A percentile compares a stretch with the other conserved stretches of the same genome.
Evolutionary conservation across 176 grass and related monocot species (phyloP).

Genomic region (Carex pumila): DNA sequence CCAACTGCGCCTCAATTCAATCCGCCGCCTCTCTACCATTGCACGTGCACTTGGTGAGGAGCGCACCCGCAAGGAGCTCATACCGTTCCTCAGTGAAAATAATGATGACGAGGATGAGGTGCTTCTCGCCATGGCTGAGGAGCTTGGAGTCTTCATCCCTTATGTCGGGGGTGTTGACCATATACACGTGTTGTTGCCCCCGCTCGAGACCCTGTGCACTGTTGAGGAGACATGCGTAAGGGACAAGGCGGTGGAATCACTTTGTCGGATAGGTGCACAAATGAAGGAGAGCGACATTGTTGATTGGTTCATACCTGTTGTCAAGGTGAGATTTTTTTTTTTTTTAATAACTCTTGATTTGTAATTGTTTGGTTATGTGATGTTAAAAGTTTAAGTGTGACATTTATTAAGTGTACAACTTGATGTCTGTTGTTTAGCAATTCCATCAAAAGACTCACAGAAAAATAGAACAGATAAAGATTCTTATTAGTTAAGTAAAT

Average conservation of each 20-base stretch:
- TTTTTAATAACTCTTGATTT: neutral
- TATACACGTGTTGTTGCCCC: slow-evolving; percentile 71
- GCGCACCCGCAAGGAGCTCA: slow-evolving; percentile 86
- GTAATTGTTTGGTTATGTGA: neutral
- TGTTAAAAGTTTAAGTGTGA: neutral
- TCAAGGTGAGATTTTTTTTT: slow-evolving; percentile 45
- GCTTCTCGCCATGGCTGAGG: slow-evolving; percentile 95
- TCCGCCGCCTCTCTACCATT: slow-evolving; percentile 88
- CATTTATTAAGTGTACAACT: neutral
- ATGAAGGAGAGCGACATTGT: slow-evolving; percentile 88
- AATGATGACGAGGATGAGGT: slow-evolving; percentile 99
- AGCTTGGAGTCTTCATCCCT: slow-evolving; percentile 90
- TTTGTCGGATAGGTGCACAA: slow-evolving; percentile 81
- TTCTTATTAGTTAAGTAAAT: neutral
- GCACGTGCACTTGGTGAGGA: slow-evolving; percentile 89
- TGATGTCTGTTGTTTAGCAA: neutral
- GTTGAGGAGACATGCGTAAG: slow-evolving; percentile 95
- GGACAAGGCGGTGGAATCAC: slow-evolving; percentile 85
- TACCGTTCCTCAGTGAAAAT: slow-evolving; percentile 95
- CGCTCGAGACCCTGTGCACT: slow-evolving; percentile 78
- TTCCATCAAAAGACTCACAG: neutral
- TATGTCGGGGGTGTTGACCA: slow-evolving; percentile 93
- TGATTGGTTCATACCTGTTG: slow-evolving; percentile 63
- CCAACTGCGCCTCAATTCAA: slow-evolving; percentile 85
- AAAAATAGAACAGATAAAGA: neutral